Base-by-base conservation (phyloP, 1,139 yeast species). In the Ogataea hybrid region DNA sequence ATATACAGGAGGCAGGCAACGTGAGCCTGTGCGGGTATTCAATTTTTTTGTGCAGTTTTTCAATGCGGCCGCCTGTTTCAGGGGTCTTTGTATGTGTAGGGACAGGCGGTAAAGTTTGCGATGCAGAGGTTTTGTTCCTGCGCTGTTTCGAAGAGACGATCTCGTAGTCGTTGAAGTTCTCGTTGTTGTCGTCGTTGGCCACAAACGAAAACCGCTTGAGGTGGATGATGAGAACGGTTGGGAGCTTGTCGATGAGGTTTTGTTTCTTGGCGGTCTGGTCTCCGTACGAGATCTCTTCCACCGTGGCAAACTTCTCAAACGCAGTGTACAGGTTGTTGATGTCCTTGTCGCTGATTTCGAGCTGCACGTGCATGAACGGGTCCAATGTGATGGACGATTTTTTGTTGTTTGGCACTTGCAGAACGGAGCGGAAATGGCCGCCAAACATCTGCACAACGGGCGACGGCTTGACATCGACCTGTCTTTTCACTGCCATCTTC, bases 321-420 rank as follows among this genome's bases (percentile, higher is more conserved):
- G 97, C 97, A 42, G 82, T 82, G 54, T 81, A 90, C 42, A 94
- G 71, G 34, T 86, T 79, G 29, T 68, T 65, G 4, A 84, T 79
- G 8, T 65, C 66, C 7, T 77, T 72, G 51, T 83, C 89, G 28
- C 90, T 81, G 34, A 92, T 88, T 59, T 94, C 97, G 47, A 94
- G 71, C 63, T 89, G 97, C 22, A 92, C 80, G 54, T 92, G 94
- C 69, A 87, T 95, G 65, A 87, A 92, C 29, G 98, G 98, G 61
- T 92, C 98, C 46, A 88, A 67, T 0, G 97, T 90, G 29, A 92
- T 84, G 51, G 76, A 79, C 15, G 80, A 72, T 49, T 77, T 79
- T 37, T 70, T 74, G 43, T 69, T 71, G 46, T 74, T 77, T 11
- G 95, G 87, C 17, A 85, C 73, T 43, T 80, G 80, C 41, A 90